Conservation (phyloP, 2,329 filamentous ascomycete genomes). For the Talaromyces sp. region DNA sequence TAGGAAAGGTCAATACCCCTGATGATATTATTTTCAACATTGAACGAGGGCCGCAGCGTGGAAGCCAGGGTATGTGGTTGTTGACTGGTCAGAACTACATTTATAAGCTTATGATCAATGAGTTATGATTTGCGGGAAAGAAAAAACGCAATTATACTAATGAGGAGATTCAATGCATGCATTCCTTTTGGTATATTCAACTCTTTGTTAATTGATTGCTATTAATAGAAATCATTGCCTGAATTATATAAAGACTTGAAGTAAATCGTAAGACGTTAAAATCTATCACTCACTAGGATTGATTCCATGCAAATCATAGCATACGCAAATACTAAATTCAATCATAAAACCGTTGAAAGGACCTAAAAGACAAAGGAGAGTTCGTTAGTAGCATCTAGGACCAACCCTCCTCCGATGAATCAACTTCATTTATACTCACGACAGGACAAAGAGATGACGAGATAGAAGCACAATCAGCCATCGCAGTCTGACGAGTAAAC, state of each 20-base stretch:
- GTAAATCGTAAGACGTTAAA: too few species aligned
- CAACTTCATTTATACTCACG: neutral
- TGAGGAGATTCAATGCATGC: too few species aligned
- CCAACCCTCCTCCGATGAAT: neutral
- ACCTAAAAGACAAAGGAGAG: neutral
- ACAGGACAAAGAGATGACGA: conserved; percentile 8
- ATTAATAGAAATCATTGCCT: too few species aligned
- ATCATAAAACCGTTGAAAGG: neutral
- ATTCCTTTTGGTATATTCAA: too few species aligned
- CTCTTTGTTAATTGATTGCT: too few species aligned
- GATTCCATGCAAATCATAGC: too few species aligned
- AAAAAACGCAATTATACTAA: too few species aligned
- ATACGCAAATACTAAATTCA: neutral
- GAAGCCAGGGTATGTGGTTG: conserved; percentile 9
- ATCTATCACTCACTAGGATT: too few species aligned
- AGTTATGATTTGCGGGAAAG: conserved; percentile 1
- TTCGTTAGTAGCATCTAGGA: conserved; percentile 1
- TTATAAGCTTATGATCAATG: conserved; percentile 9
- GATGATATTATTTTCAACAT: conserved; percentile 16
- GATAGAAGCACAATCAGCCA: neutral
- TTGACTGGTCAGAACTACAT: conserved; percentile 12
- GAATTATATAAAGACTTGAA: too few species aligned
- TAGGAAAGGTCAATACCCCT: conserved; percentile 14
- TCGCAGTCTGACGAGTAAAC: neutral
- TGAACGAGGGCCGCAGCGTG: conserved; percentile 5